Percentiles rank a stretch among this genome's conserved stretches.
phyloP scores from a whole-genome alignment of 176 grass and related monocot genomes.

The Pontederia paniculata region DNA sequence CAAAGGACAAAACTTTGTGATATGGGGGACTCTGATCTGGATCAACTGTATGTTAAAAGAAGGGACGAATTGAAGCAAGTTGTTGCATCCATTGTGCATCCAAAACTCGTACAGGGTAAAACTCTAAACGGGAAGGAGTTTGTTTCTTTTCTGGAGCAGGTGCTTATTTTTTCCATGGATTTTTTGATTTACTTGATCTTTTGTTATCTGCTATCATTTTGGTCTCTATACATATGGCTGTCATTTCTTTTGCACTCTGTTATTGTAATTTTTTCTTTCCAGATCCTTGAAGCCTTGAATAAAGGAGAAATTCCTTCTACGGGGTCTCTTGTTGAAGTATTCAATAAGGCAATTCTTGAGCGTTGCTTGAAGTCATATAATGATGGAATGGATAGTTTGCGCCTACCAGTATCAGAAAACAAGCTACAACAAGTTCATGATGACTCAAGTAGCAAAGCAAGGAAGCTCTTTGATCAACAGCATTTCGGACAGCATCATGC shows the following conservation, averaged over 20 bases:
- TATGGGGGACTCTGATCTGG: conserved; percentile 60
- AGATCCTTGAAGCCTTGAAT: conserved; percentile 93
- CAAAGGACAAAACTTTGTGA: conserved; percentile 96
- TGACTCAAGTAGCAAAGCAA: conserved; percentile 32
- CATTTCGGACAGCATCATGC: conserved; percentile 89
- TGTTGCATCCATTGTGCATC: conserved; percentile 63
- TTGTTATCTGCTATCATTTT: background rate
- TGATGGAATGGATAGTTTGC: conserved; percentile 39
- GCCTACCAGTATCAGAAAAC: conserved; percentile 49
- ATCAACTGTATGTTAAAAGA: conserved; percentile 56
- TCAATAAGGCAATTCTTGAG: conserved; percentile 92
- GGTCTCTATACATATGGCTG: background rate
- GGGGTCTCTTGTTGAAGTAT: conserved; percentile 81
- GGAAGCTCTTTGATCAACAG: conserved; percentile 52
- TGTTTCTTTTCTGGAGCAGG: conserved; percentile 71
- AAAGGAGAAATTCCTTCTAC: conserved; percentile 96
- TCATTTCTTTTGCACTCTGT: background rate
- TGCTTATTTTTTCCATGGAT: conserved; percentile 10
- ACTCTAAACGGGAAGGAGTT: conserved; percentile 81
- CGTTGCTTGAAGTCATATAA: conserved; percentile 66
- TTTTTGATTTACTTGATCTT: background rate
- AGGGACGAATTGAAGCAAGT: conserved; percentile 72
- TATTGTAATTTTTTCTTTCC: conserved; percentile 17
- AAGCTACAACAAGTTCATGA: conserved; percentile 52
- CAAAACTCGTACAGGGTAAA: conserved; percentile 78